Evolutionary conservation across 305 asterid species (phyloP).

Genomic region (Nicotiana rustica): DNA sequence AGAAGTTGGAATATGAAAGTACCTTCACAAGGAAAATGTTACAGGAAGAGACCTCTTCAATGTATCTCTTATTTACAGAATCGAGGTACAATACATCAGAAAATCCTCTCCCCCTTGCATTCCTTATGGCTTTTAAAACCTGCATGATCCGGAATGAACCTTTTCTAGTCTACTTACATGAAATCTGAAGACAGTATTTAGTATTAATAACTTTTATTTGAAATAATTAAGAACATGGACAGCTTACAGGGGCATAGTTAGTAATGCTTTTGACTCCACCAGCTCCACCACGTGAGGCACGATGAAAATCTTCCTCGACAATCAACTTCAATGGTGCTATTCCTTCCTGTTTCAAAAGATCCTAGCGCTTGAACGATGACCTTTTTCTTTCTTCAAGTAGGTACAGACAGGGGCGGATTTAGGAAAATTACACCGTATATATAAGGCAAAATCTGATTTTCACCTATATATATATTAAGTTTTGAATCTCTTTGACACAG

Average conservation of each 20-base stretch:
- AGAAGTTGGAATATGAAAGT: background rate
- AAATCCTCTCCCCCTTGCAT: slow-evolving; percentile 71
- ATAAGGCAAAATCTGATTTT: too few species aligned
- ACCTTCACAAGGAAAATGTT: slow-evolving; percentile 75
- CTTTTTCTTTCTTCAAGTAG: background rate
- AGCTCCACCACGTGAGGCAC: slow-evolving; percentile 78
- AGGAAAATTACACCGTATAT: too few species aligned
- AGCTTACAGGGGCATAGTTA: slow-evolving; percentile 78
- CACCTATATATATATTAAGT: too few species aligned
- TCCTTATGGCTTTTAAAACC: slow-evolving; percentile 71
- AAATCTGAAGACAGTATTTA: background rate
- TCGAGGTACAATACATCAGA: slow-evolving; percentile 87
- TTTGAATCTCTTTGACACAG: too few species aligned
- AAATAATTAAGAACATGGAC: background rate
- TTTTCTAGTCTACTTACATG: too few species aligned
- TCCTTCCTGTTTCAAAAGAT: slow-evolving; percentile 54
- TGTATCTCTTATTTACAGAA: slow-evolving; percentile 60
- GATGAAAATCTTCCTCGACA: slow-evolving; percentile 67
- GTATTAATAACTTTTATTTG: background rate
- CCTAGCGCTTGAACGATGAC: background rate
- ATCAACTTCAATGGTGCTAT: slow-evolving; percentile 62
- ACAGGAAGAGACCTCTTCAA: slow-evolving; percentile 86
- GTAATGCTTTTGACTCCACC: slow-evolving; percentile 86
- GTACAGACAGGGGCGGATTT: background rate
- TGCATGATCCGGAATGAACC: slow-evolving; percentile 20